Evolutionary conservation across 352 stramenopile genomes (phyloP).

Genomic region (Phytophthora nicotianae): DNA sequence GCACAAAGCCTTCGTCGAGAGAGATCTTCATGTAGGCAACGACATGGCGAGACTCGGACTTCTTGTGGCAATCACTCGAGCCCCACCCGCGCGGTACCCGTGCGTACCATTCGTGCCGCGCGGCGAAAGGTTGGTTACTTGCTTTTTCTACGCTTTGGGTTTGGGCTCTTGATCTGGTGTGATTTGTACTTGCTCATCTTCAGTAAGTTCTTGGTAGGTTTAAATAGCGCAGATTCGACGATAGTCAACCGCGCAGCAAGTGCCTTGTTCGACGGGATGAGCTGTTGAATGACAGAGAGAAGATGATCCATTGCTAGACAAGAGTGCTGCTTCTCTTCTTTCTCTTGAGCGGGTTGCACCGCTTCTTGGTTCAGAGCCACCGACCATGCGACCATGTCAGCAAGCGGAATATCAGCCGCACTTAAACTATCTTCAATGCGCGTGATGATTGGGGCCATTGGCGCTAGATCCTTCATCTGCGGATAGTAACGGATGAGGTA

Average conservation of each 20-base stretch:
- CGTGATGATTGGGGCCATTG: neutral
- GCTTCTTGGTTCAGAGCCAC: neutral
- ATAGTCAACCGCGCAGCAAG: constrained; percentile 1
- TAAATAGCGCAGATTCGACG: constrained; percentile 8
- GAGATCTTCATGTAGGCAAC: neutral
- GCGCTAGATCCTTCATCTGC: constrained; percentile 8
- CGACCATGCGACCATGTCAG: neutral
- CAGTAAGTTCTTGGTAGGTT: neutral
- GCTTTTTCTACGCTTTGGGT: constrained; percentile 7
- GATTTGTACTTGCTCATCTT: neutral
- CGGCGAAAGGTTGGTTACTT: neutral
- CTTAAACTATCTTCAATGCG: constrained; percentile 9
- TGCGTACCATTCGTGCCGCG: neutral
- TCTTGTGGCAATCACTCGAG: neutral
- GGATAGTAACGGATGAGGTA: constrained; percentile 14
- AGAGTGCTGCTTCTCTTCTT: neutral
- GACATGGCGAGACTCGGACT: neutral
- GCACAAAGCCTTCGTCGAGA: neutral
- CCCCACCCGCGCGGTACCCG: neutral
- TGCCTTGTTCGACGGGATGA: constrained; percentile 1
- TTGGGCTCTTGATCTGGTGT: constrained; percentile 8
- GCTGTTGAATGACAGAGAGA: constrained; percentile 12
- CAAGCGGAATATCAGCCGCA: neutral
- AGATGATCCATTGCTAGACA: constrained; percentile 4
- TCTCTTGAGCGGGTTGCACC: neutral